These are phyloP conservation scores for Oryza australiensis DNA, from an alignment of 176 grass and related monocot genomes.

Conservation along the genomic window DNA sequence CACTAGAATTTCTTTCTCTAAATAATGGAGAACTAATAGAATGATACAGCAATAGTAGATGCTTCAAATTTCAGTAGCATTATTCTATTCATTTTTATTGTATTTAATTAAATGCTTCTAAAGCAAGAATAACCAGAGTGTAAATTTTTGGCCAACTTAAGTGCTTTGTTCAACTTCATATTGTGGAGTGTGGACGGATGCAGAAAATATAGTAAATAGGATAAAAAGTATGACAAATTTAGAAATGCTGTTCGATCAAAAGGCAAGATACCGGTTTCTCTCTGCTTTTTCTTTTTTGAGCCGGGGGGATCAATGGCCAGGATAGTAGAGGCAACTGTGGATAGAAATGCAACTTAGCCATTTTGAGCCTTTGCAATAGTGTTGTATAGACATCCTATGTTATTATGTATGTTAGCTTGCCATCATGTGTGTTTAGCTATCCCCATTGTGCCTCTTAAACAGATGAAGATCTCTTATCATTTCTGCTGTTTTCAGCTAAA, in stretches of 20 bases:
- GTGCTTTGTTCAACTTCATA: conserved; percentile 16
- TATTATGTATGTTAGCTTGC: not conserved
- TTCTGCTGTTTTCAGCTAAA: not conserved
- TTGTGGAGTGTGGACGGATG: conserved; percentile 15
- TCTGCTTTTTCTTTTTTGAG: not conserved
- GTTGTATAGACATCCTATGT: not conserved
- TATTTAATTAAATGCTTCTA: not conserved
- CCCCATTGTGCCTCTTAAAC: not conserved
- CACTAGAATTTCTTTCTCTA: not conserved
- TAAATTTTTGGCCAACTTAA: not conserved
- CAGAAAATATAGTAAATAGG: not conserved
- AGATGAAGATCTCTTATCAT: not conserved
- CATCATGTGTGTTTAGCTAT: not conserved
- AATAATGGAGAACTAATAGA: not conserved
- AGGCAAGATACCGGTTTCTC: not conserved
- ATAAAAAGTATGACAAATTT: not conserved
- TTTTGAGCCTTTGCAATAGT: not conserved
- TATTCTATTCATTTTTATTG: not conserved
- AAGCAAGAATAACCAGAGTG: not conserved
- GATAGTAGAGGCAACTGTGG: not conserved
- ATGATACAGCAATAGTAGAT: not conserved
- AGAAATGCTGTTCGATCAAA: conserved; percentile 7
- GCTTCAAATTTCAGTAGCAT: not conserved
- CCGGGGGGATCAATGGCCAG: too few relatives aligned
- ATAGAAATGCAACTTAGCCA: not conserved